Evolutionary conservation across 495 filamentous ascomycete species (phyloP).

Genomic region (Xanthoparmelia taractica): DNA sequence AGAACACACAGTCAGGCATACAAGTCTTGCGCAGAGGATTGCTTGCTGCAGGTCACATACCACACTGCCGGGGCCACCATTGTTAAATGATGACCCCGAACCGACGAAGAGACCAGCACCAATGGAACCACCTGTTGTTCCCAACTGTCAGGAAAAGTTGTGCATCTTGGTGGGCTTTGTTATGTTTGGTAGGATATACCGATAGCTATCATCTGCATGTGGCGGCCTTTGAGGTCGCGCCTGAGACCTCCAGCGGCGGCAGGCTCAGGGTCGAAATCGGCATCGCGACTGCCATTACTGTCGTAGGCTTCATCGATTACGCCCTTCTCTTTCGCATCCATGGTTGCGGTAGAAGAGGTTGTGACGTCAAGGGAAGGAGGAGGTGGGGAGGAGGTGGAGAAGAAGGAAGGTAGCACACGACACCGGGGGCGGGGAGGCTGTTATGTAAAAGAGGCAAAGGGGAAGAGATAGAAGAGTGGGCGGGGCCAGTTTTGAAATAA

Average conservation of each 20-base stretch:
- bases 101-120: slow-evolving; percentile 49
- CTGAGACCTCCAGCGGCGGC: slow-evolving; percentile 25
- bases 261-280: slow-evolving; percentile 11
- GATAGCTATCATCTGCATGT: slow-evolving; percentile 74
- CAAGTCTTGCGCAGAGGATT: slow-evolving; percentile 5
- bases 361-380: background rate
- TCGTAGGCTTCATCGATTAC: slow-evolving; percentile 18
- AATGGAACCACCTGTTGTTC: slow-evolving; percentile 40
- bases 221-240: slow-evolving; percentile 45
- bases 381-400: background rate
- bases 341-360: background rate
- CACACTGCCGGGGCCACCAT: slow-evolving; percentile 39
- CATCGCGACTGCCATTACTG: slow-evolving; percentile 19
- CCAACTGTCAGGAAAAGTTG: background rate
- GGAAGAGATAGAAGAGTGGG: too few species aligned
- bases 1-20: slow-evolving; percentile 19
- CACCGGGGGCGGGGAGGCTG: background rate
- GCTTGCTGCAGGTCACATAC: slow-evolving; percentile 27
- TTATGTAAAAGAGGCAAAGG: slow-evolving; percentile 1
- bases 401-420: slow-evolving; percentile 9
- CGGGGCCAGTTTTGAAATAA: background rate
- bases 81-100: slow-evolving; percentile 38
- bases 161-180: background rate
- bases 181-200: slow-evolving; percentile 31
- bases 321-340: slow-evolving; percentile 16